These are phyloP conservation scores for Primulina huaijiensis DNA, from an alignment of 257 asterid genomes.

Conservation along the genomic window DNA sequence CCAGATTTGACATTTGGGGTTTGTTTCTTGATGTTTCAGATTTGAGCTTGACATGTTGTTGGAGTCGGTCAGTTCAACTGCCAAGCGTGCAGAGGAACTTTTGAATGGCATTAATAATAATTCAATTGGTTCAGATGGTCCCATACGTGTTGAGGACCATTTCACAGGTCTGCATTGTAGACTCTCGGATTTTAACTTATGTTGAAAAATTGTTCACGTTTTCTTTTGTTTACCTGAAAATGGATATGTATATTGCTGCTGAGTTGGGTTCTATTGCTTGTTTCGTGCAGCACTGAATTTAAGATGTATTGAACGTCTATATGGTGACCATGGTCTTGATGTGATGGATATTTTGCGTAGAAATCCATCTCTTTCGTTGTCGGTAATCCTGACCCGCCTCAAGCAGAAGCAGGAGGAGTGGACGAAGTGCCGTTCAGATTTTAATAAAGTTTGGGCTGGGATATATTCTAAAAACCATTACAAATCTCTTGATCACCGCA, in stretches of 20 bases:
- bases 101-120: slow-evolving; percentile 57
- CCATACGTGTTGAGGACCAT: slow-evolving; percentile 71
- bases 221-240: background rate
- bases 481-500: slow-evolving; percentile 67
- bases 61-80: slow-evolving; percentile 85
- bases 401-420: slow-evolving; percentile 99
- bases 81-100: slow-evolving; percentile 85
- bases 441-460: slow-evolving; percentile 67
- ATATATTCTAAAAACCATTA: slow-evolving; percentile 63
- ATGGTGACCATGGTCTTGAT: slow-evolving; percentile 99
- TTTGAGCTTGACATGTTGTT: slow-evolving; percentile 96
- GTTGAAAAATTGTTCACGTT: background rate
- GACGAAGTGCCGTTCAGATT: slow-evolving; percentile 76
- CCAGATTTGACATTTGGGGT: slow-evolving; percentile 8
- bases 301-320: slow-evolving; percentile 96
- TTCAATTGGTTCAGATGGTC: slow-evolving; percentile 52
- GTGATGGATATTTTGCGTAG: slow-evolving; percentile 89
- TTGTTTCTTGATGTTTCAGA: slow-evolving; percentile 42
- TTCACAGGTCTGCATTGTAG: slow-evolving; percentile 69
- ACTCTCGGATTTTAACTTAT: slow-evolving; percentile 13
- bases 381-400: slow-evolving; percentile 83
- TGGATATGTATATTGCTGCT: slow-evolving; percentile 1
- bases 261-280: slow-evolving; percentile 23
- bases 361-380: slow-evolving; percentile 74
- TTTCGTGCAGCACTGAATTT: slow-evolving; percentile 62